Evolutionary conservation across 768 basidiomycete genomes (phyloP).

Genomic region (Russula earlei): DNA sequence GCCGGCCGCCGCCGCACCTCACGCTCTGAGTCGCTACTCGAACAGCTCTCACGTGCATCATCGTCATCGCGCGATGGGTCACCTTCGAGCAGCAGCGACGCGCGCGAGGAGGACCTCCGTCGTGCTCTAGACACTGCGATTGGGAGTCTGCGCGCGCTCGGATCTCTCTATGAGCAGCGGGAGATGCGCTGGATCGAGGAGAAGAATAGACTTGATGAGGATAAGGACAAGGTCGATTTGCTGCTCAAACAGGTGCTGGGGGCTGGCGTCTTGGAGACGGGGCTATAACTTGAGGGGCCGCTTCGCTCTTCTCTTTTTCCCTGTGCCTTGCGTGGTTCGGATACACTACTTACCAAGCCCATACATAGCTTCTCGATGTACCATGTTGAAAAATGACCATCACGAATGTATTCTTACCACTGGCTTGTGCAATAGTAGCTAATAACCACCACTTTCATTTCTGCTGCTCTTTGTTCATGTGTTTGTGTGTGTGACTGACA

Average conservation of each 20-base stretch:
- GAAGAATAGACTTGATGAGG: conserved; percentile 53
- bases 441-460: not conserved
- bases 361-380: not conserved
- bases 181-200: conserved; percentile 65
- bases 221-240: conserved; percentile 57
- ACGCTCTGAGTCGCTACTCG: conserved; percentile 41
- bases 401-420: conserved; percentile 4
- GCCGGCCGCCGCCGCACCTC: conserved; percentile 44
- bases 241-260: conserved; percentile 56
- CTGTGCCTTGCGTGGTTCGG: not conserved
- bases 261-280: conserved; percentile 10
- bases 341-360: not conserved
- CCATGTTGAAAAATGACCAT: conserved; percentile 1
- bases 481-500: no score
- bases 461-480: not conserved
- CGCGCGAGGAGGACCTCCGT: conserved; percentile 52
- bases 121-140: conserved; percentile 60
- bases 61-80: conserved; percentile 45
- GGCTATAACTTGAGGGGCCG: not conserved
- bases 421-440: not conserved
- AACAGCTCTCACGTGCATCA: conserved; percentile 33
- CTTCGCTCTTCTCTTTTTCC: not conserved
- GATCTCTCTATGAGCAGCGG: conserved; percentile 56
- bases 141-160: conserved; percentile 53
- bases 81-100: conserved; percentile 38